These are phyloP conservation scores for Macaranga tanarius DNA, from an alignment of 441 rosid genomes.

Conservation along the genomic window DNA sequence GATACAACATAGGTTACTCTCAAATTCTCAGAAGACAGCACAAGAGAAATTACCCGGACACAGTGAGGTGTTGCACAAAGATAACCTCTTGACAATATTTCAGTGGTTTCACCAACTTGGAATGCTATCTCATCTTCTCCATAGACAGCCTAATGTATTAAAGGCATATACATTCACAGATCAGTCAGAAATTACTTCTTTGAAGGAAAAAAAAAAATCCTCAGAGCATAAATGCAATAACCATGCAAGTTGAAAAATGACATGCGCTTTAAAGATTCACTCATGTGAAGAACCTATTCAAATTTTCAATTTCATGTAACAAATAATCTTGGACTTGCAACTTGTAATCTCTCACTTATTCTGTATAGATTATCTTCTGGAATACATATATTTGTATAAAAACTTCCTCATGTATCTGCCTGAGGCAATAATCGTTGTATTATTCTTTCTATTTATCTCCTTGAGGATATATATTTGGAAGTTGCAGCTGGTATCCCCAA, in stretches of 20 bases:
- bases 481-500: neutral
- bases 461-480: neutral
- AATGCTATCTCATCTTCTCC: conserved; percentile 89
- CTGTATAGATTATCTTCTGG: neutral
- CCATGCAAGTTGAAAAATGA: neutral
- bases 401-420: too few species aligned
- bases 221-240: neutral
- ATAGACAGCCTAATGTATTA: conserved; percentile 57
- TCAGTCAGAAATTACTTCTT: neutral
- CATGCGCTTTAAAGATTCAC: neutral
- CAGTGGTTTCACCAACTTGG: conserved; percentile 94
- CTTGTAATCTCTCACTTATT: neutral
- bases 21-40: neutral
- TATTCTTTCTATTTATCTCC: neutral
- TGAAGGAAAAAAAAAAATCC: neutral
- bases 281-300: neutral
- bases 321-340: neutral
- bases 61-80: conserved; percentile 97
- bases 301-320: neutral
- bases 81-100: conserved; percentile 71
- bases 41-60: conserved; percentile 59
- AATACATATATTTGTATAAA: neutral
- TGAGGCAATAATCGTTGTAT: too few species aligned
- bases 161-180: conserved; percentile 8
- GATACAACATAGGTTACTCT: neutral